Evolutionary conservation across 192 early-diverging fungal genomes (phyloP).

Genomic region (Coemansia erecta): DNA sequence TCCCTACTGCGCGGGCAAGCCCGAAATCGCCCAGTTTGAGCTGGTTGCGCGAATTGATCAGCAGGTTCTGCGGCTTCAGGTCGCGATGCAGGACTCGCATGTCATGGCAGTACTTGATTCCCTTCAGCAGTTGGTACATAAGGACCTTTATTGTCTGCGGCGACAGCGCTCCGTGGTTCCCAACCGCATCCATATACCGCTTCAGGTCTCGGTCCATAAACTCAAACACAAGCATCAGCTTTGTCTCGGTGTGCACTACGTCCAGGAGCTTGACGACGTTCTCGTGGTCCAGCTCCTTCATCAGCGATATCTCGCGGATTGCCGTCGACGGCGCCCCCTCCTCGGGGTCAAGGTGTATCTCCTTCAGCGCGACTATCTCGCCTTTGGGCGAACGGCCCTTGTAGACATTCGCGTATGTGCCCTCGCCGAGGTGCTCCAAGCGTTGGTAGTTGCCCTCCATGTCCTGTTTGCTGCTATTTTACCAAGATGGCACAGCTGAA

Average conservation of each 20-base stretch:
- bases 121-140: conserved; percentile 79
- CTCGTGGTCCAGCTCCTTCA: conserved; percentile 92
- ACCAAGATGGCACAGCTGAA: neutral
- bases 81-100: conserved; percentile 82
- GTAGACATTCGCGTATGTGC: conserved; percentile 90
- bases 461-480: neutral
- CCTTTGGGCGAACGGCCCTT: conserved; percentile 80
- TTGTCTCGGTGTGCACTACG: conserved; percentile 83
- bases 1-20: conserved; percentile 78
- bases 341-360: conserved; percentile 88
- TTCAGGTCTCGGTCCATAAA: conserved; percentile 87
- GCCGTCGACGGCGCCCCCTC: conserved; percentile 96
- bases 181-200: conserved; percentile 79
- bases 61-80: conserved; percentile 82
- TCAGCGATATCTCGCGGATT: conserved; percentile 95
- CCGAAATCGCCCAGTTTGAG: conserved; percentile 85
- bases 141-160: conserved; percentile 70
- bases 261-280: conserved; percentile 87
- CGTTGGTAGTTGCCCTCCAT: conserved; percentile 63
- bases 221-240: conserved; percentile 84
- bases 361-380: conserved; percentile 93
- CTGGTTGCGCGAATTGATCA: conserved; percentile 76
- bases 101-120: conserved; percentile 83
- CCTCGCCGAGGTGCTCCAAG: conserved; percentile 95
- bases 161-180: conserved; percentile 59